A percentile compares a stretch with the other conserved stretches of the same genome.
These are phyloP conservation scores for Dissophora globulifera DNA, from an alignment of 192 early-diverging fungal genomes.

Conservation along the genomic window DNA sequence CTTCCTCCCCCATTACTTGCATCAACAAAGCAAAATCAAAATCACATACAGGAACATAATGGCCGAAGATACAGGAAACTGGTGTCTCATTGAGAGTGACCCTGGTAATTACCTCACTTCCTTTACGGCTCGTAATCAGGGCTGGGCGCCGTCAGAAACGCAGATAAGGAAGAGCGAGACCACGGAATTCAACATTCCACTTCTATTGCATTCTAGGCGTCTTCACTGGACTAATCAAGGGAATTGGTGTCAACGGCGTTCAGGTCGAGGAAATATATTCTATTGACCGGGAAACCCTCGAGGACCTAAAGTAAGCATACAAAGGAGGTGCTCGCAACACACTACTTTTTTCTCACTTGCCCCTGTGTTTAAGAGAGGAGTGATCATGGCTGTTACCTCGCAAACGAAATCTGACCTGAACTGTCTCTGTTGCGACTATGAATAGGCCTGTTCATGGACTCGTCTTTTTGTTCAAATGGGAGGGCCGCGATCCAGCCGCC, in stretches of 20 bases:
- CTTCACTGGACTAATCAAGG: constrained; percentile 83
- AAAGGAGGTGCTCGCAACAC: neutral
- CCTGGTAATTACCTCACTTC: constrained; percentile 61
- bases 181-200: neutral
- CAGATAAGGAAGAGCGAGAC: too few species aligned
- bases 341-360: too few species aligned
- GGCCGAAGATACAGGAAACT: constrained; percentile 70
- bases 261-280: constrained; percentile 87
- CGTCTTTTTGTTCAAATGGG: constrained; percentile 88
- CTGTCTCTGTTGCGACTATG: too few species aligned
- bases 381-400: too few species aligned
- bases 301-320: constrained; percentile 66
- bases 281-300: constrained; percentile 70
- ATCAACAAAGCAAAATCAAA: neutral
- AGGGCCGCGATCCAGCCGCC: constrained; percentile 53
- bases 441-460: constrained; percentile 77
- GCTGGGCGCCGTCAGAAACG: too few species aligned
- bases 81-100: constrained; percentile 90
- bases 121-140: too few species aligned
- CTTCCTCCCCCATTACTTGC: neutral
- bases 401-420: too few species aligned
- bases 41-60: neutral
- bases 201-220: constrained; percentile 60
- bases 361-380: too few species aligned
- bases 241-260: constrained; percentile 75